Percentiles rank a stretch among this genome's conserved stretches.
Evolutionary conservation across 192 early-diverging fungal genomes (phyloP).

Genomic region (Ambispora gerdemannii): DNA sequence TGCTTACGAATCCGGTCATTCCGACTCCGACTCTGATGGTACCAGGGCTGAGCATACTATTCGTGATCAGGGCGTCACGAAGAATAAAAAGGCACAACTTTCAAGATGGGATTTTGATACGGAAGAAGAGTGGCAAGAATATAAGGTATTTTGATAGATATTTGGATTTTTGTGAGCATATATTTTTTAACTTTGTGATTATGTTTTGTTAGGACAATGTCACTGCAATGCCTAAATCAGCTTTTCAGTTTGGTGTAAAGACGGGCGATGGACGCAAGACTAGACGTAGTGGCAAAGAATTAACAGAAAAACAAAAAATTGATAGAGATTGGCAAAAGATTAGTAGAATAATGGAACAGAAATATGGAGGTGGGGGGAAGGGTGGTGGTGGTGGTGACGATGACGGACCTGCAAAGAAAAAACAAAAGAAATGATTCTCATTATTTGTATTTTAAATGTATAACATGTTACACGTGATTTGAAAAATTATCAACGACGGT

Average conservation of each 20-base stretch:
- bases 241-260: conserved; percentile 76
- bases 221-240: conserved; percentile 70
- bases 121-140: conserved; percentile 70
- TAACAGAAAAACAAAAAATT: conserved; percentile 47
- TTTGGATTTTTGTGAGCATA: background rate
- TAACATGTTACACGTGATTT: too few relatives aligned
- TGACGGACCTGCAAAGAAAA: conserved; percentile 1
- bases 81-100: conserved; percentile 67
- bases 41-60: conserved; percentile 19
- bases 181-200: too few relatives aligned
- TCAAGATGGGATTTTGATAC: conserved; percentile 76
- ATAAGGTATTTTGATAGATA: conserved; percentile 46
- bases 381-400: conserved; percentile 16
- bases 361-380: too few relatives aligned
- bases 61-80: conserved; percentile 63
- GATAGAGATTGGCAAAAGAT: conserved; percentile 51
- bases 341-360: conserved; percentile 47
- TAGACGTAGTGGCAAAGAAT: conserved; percentile 43
- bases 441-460: too few relatives aligned
- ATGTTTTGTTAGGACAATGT: conserved; percentile 43
- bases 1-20: conserved; percentile 51
- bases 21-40: conserved; percentile 47
- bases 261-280: conserved; percentile 60
- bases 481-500: too few relatives aligned
- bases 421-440: conserved; percentile 14